Evolutionary conservation across 345 rosid species (phyloP), one percentile per base, ranked within the genome.

Genomic region (Citropsis articulata): DNA sequence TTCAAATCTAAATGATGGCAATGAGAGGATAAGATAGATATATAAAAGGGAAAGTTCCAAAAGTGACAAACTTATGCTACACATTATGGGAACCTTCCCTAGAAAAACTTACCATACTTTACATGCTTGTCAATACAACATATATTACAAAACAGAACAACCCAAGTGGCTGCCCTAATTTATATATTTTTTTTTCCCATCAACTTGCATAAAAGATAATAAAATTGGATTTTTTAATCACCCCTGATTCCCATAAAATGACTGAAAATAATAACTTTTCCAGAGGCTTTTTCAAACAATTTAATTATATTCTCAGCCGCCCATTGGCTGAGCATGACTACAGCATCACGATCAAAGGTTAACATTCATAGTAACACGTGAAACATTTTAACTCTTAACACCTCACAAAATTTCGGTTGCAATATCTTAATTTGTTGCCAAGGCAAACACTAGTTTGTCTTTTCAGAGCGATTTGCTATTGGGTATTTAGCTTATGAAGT

Each of bases 31-130:
- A 62, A 74, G 59, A 40, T 1, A 40, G 1, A 30, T 27, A 8
- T 53, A 45, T 45, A 12, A 45, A 38, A 63, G 42, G 9, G 60
- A 42, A 64, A 65, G 62, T 63, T 28, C 40, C 69, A 40, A 61
- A 74, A 48, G n/a, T 16, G 12, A 33, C 50, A 75, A 35, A 63
- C 57, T 55, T 76, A 53, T 66, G 65, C 55, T 50, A 33, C 8
- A 66, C 78, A 33, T 31, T 8, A 70, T 12, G 59, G 80, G 74
- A 27, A 27, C 45, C 16, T 69, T 69, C 24, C 73, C 67, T n/a
- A n/a, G 71, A 53, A 50, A n/a, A 76, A 24, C 38, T 3, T 8
- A 28, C 28, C 24, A 62, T 6, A 27, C 7, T 2, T 18, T 7
- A 7, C 40, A 36, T 36, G 0, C 40, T 36, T 36, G 7, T 36